Evolutionary conservation across 768 basidiomycete species (phyloP).

Genomic region (Tylopilus sp.): DNA sequence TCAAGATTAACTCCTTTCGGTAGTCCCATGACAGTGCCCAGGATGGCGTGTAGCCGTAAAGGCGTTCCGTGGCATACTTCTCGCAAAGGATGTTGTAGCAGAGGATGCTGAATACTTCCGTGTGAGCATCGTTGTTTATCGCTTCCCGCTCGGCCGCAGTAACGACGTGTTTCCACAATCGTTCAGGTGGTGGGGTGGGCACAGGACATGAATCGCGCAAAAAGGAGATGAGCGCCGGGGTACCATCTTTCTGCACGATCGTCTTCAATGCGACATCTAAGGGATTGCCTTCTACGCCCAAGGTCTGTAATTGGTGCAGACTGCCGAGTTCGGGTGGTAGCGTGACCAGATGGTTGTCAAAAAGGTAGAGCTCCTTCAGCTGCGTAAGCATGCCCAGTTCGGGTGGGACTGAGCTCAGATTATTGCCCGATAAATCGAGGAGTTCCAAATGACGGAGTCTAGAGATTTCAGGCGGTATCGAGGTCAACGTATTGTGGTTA

Average conservation of each 20-base stretch:
- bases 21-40: slow-evolving; percentile 98
- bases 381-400: slow-evolving; percentile 89
- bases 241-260: slow-evolving; percentile 94
- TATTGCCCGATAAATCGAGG: slow-evolving; percentile 91
- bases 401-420: slow-evolving; percentile 68
- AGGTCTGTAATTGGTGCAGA: slow-evolving; percentile 85
- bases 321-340: slow-evolving; percentile 87
- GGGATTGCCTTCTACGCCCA: slow-evolving; percentile 98
- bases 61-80: slow-evolving; percentile 76
- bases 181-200: slow-evolving; percentile 74
- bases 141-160: slow-evolving; percentile 56
- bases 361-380: slow-evolving; percentile 89
- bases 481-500: slow-evolving; percentile 85
- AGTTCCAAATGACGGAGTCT: slow-evolving; percentile 82
- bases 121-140: slow-evolving; percentile 55
- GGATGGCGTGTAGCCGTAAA: slow-evolving; percentile 95
- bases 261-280: slow-evolving; percentile 72
- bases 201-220: slow-evolving; percentile 93
- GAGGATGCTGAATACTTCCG: slow-evolving; percentile 77
- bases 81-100: slow-evolving; percentile 96
- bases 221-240: slow-evolving; percentile 78
- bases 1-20: slow-evolving; percentile 81
- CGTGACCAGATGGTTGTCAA: slow-evolving; percentile 89
- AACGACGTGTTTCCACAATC: slow-evolving; percentile 69
- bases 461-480: slow-evolving; percentile 79